A percentile compares a stretch with the other conserved stretches of the same genome.
phyloP scores from a whole-genome alignment of 1,284 basidiomycete species.

The Boletus sp. region DNA sequence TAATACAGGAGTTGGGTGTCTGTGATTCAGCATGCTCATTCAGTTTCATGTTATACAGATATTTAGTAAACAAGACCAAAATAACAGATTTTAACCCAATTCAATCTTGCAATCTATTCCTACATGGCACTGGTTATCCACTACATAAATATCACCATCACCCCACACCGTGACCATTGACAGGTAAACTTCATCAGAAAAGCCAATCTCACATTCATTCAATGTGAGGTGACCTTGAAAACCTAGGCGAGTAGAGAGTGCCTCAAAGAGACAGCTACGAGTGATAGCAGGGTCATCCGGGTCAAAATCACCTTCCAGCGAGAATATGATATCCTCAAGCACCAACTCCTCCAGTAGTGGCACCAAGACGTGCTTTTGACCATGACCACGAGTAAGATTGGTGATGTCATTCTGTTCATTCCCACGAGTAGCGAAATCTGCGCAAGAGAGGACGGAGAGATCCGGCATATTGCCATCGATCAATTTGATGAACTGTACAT shows the following conservation, averaged over 20 bases:
- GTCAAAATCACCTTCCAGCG: neutral
- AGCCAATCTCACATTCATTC: neutral
- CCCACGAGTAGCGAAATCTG: neutral
- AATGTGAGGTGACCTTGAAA: neutral
- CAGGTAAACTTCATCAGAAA: neutral
- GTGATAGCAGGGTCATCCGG: neutral
- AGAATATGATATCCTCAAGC: neutral
- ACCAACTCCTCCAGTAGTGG: neutral
- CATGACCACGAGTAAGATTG: no score
- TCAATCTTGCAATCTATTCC: no score
- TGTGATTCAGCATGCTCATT: no score
- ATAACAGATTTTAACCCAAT: no score
- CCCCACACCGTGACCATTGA: neutral
- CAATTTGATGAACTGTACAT: conserved; percentile 4
- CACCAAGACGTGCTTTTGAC: neutral
- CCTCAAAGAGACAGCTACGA: neutral
- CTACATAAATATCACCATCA: neutral
- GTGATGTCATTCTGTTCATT: no score
- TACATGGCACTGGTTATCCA: no score
- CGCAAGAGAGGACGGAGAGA: neutral
- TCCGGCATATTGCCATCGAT: neutral
- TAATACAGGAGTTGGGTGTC: no score
- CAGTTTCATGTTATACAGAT: no score
- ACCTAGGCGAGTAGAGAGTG: neutral
- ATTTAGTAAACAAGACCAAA: no score